Evolutionary conservation across 257 asterid genomes (phyloP).

Genomic region (Marsdenia floribunda): DNA sequence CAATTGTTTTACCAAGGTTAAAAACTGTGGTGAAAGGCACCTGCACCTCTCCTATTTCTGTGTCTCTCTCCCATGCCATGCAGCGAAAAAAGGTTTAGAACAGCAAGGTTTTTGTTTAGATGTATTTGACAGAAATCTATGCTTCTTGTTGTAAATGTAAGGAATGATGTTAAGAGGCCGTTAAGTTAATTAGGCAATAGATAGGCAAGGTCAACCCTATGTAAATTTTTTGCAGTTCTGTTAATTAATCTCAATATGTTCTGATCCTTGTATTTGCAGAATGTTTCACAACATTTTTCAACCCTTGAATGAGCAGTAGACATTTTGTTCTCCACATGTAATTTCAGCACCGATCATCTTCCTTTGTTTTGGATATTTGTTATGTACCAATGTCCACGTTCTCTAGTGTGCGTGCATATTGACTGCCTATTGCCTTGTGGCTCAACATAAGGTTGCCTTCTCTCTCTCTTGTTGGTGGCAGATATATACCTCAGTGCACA

Average conservation of each 20-base stretch:
- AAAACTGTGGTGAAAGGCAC: constrained; percentile 1
- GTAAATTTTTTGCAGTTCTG: background rate
- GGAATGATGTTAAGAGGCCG: background rate
- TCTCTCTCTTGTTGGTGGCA: background rate
- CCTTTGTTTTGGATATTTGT: background rate
- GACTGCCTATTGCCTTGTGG: background rate
- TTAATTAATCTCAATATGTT: background rate
- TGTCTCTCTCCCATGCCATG: background rate
- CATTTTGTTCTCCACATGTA: background rate
- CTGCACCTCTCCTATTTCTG: background rate
- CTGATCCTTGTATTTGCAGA: background rate
- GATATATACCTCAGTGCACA: background rate
- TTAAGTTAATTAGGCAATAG: background rate
- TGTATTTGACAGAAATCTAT: constrained; percentile 10
- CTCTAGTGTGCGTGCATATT: background rate
- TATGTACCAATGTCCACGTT: background rate
- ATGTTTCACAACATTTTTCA: background rate
- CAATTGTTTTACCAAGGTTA: constrained; percentile 1
- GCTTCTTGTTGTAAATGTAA: constrained; percentile 18
- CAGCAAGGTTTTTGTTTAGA: constrained; percentile 9
- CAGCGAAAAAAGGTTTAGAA: constrained; percentile 1
- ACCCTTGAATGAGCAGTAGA: background rate
- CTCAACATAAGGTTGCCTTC: background rate
- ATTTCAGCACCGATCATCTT: background rate
- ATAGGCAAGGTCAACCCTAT: constrained; percentile 9